Evolutionary conservation across 768 basidiomycete species (phyloP), one percentile per base, ranked within the genome.

Genomic region (Phanerodontia chrysosporium): DNA sequence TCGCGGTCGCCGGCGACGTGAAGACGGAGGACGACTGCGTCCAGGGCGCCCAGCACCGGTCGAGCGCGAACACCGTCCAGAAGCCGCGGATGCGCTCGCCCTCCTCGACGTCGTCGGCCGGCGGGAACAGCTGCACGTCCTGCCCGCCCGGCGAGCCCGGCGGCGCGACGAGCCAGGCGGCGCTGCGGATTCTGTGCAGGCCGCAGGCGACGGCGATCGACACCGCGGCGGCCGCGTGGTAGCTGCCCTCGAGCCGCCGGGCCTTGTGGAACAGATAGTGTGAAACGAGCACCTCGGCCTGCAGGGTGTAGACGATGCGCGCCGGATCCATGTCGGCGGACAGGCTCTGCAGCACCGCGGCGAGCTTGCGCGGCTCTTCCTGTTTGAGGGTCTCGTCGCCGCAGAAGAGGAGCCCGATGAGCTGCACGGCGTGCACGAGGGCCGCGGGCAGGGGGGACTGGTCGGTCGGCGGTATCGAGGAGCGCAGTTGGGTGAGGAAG

Each of bases 81-180:
- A 88, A 87, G 0, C 78, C 83, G 56, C 83, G 83, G 58, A 87
- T 85, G 30, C 84, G 76, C 65, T 87, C 86, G 21, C 81, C 85
- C 66, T 86, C 84, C 60, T 86, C 85, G n/a, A 83, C 67, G 25
- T 70, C 62, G 64, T 81, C 79, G 18, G 55, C 65, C 45, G 76
- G 63, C 65, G 79, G 56, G 32, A 57, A 57, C 56, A 57, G 56
- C 56, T 49, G 56, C 5, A 57, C 48, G 6, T 57, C 46, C 32
- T 29, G 56, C 22, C 45, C 46, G 30, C 27, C n/a, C 13, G 55
- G 44, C 63, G n/a, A 74, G 16, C 29, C 22, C 49, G 65, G 63
- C 83, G 68, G 36, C 62, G 52, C 45, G 60, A 10, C 24, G 36
- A 36, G 59, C 18, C 49, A 51, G 39, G 67, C 51, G 61, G 65